These are phyloP conservation scores for Aspergillus affinis DNA, from an alignment of 495 filamentous ascomycete genomes.

Conservation along the genomic window DNA sequence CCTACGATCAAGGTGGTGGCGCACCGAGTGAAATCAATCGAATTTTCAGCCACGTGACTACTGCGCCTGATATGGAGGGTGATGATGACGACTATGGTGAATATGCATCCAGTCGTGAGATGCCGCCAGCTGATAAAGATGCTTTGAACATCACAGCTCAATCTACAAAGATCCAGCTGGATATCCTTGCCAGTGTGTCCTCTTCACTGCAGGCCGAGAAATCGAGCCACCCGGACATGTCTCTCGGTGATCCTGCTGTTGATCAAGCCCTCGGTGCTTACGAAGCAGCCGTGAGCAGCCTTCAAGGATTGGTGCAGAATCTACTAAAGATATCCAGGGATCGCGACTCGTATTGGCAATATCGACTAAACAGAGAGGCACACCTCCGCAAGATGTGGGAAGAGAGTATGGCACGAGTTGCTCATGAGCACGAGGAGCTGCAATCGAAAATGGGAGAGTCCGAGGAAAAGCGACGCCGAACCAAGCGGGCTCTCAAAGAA, in stretches of 20 bases:
- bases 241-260: constrained; percentile 71
- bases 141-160: constrained; percentile 94
- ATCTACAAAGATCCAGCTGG: constrained; percentile 88
- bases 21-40: constrained; percentile 51
- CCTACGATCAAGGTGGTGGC: constrained; percentile 55
- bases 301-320: constrained; percentile 84
- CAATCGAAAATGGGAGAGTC: constrained; percentile 85
- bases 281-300: constrained; percentile 81
- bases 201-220: constrained; percentile 75
- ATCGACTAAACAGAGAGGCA: constrained; percentile 83
- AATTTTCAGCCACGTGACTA: constrained; percentile 46
- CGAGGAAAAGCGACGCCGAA: constrained; percentile 82
- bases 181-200: constrained; percentile 80
- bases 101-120: constrained; percentile 75
- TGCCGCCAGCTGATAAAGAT: constrained; percentile 73
- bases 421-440: constrained; percentile 87
- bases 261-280: constrained; percentile 82
- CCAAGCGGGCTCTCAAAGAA: constrained; percentile 86
- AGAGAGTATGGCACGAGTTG: constrained; percentile 94
- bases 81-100: constrained; percentile 87
- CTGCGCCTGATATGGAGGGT: constrained; percentile 51
- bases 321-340: constrained; percentile 88
- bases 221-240: constrained; percentile 62
- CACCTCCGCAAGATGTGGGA: constrained; percentile 94
- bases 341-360: constrained; percentile 95